A percentile compares a stretch with the other conserved stretches of the same genome.
Evolutionary conservation across 495 filamentous ascomycete species (phyloP).

Genomic region (Xylaria cubensis): DNA sequence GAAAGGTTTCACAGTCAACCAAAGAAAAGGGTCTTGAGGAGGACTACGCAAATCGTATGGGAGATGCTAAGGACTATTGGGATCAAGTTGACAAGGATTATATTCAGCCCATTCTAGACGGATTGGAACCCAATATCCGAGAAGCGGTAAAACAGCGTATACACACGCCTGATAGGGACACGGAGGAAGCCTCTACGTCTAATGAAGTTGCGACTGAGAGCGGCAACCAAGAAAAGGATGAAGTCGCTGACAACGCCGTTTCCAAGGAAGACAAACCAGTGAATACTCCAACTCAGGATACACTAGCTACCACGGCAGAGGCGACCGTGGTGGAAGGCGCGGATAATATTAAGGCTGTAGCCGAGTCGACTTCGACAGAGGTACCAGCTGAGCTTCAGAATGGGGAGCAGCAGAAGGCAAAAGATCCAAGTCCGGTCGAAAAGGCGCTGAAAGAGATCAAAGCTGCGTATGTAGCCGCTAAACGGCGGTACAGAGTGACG

Average conservation of each 20-base stretch:
- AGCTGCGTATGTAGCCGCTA: constrained; percentile 75
- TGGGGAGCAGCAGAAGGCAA: constrained; percentile 32
- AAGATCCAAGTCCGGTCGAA: constrained; percentile 58
- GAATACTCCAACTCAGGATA: constrained; percentile 12
- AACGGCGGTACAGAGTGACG: constrained; percentile 81
- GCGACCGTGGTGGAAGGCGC: background rate
- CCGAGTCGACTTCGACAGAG: constrained; percentile 28
- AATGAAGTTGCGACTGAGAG: constrained; percentile 24
- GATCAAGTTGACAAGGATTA: constrained; percentile 74
- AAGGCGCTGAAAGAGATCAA: constrained; percentile 76
- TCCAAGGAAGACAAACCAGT: constrained; percentile 18
- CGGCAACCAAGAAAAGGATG: constrained; percentile 16
- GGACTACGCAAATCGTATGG: constrained; percentile 69
- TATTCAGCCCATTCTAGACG: constrained; percentile 73
- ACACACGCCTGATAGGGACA: constrained; percentile 42
- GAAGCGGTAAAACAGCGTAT: constrained; percentile 52
- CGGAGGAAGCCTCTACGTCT: constrained; percentile 16
- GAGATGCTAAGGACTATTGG: constrained; percentile 84
- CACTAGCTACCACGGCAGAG: constrained; percentile 23
- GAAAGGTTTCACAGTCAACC: constrained; percentile 74
- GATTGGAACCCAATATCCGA: constrained; percentile 49
- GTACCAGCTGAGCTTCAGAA: constrained; percentile 9
- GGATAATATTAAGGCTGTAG: constrained; percentile 22
- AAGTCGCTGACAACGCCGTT: constrained; percentile 22
- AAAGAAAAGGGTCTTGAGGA: constrained; percentile 74